Evolutionary conservation across 176 grass and related monocot species (phyloP).

Genomic region (Ampelocalamus luodianensis): DNA sequence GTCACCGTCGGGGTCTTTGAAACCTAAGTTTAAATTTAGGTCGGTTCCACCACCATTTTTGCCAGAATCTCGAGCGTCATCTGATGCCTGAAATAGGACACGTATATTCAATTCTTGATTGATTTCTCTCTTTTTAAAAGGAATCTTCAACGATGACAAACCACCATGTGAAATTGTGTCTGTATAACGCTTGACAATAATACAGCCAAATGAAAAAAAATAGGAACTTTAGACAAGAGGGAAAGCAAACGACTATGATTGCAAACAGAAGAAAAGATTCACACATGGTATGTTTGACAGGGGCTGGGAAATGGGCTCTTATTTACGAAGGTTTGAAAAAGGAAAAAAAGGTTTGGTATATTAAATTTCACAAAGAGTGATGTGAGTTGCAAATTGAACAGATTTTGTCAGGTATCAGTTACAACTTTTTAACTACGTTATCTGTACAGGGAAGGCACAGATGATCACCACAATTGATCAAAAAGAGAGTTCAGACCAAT

Average conservation of each 20-base stretch:
- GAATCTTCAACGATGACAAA: neutral
- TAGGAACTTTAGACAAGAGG: neutral
- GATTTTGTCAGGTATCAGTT: neutral
- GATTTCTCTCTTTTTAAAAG: neutral
- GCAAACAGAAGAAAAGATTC: neutral
- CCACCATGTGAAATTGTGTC: neutral
- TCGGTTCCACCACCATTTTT: constrained; percentile 61
- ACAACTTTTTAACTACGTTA: neutral
- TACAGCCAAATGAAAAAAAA: neutral
- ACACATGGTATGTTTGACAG: neutral
- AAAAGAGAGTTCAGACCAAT: neutral
- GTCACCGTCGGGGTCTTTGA: constrained; percentile 55
- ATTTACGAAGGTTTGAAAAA: neutral
- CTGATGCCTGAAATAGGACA: constrained; percentile 59
- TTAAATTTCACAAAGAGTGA: neutral
- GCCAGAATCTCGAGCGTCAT: constrained; percentile 48
- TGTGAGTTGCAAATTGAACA: neutral
- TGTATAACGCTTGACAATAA: neutral
- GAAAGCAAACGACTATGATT: neutral
- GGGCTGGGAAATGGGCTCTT: neutral
- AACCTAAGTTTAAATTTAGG: constrained; percentile 75
- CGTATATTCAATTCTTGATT: neutral
- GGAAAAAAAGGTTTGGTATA: neutral
- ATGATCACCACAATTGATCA: neutral
- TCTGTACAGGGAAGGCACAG: neutral